These are phyloP conservation scores for Pythium sp. DNA, from an alignment of 352 stramenopile species.

Conservation along the genomic window DNA sequence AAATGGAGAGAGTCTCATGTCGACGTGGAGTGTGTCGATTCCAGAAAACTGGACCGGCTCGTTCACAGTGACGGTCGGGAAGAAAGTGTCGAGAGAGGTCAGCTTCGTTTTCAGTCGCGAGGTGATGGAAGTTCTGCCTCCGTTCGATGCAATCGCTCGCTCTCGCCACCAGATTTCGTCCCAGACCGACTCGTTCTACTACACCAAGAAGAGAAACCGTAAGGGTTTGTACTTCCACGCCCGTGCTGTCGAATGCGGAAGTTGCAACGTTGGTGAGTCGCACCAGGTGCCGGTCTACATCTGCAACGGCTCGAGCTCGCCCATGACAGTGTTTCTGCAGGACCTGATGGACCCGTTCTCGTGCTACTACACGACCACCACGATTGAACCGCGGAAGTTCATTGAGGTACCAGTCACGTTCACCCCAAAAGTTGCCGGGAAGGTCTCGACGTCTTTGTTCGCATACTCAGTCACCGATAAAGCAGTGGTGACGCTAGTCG, in stretches of 20 bases:
- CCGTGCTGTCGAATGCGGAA: conserved; percentile 79
- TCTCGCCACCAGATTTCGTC: conserved; percentile 59
- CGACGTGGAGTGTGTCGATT: conserved; percentile 4
- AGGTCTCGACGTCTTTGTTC: conserved; percentile 79
- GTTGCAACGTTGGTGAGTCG: conserved; percentile 63
- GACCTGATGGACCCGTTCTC: conserved; percentile 74
- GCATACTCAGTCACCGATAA: conserved; percentile 81
- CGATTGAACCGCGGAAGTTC: conserved; percentile 80
- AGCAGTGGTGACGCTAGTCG: conserved; percentile 74
- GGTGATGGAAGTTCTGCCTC: conserved; percentile 38
- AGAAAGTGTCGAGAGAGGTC: conserved; percentile 49
- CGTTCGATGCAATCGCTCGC: conserved; percentile 61
- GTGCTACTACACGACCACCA: conserved; percentile 71
- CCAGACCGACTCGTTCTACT: conserved; percentile 85
- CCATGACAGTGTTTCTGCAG: conserved; percentile 85
- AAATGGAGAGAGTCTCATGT: conserved; percentile 12
- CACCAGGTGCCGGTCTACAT: conserved; percentile 84
- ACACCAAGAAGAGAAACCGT: conserved; percentile 75
- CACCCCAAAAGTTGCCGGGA: conserved; percentile 70
- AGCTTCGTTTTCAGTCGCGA: conserved; percentile 58
- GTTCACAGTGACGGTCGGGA: conserved; percentile 55
- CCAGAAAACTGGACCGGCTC: conserved; percentile 60
- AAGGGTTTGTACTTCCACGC: conserved; percentile 81
- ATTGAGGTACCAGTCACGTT: conserved; percentile 81
- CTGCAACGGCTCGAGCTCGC: conserved; percentile 77